Base-by-base conservation (phyloP, 179 eudicot species). In the Monotropa hypopitys region DNA sequence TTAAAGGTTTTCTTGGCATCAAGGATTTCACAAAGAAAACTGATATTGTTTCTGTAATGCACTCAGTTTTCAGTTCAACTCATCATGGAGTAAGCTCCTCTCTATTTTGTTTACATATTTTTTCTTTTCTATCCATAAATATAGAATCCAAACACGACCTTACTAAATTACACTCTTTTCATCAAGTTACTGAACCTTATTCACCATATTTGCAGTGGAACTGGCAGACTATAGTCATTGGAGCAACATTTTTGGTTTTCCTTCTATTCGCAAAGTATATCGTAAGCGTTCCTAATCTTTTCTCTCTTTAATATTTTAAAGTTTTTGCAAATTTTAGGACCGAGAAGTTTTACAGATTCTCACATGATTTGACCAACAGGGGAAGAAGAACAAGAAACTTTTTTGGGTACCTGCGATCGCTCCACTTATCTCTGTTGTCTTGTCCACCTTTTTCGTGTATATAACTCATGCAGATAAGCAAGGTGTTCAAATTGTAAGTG, bases 331-430 rank as follows among this genome's bases (percentile, higher is more conserved):
- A 9, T 40, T 57, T 21, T 56, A 38, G 35, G n/a, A n/a, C 56
- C 30, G 12, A 45, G 30, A 45, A 46, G 11, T 12, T 12, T 50
- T 57, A 32, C 49, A 4, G 62, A 66, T 54, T 65, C 73, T 67
- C 20, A 45, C 20, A 62, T 6, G 43, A 71, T 76, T 70, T 49
- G 23, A 30, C 53, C 11, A 70, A 76, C 85, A 89, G 93, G 91
- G 91, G 56, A 89, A 89, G 87, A 85, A 78, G 78, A 85, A 84
- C 67, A 87, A 79, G 76, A 89, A 82, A 40, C 68, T 89, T 0
- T 89, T 89, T 62, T 89, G 93, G 93, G 86, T 88, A 67, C 83
- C 93, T 23, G 93, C 93, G 2, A 85, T 89, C 11, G 90, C 91
- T 56, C 93, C 93, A 0, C 61, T 89, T 70, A 78, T 85, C 32